Evolutionary conservation across 1,139 yeast species (phyloP).

Genomic region (Magnusiomyces suaveolens): DNA sequence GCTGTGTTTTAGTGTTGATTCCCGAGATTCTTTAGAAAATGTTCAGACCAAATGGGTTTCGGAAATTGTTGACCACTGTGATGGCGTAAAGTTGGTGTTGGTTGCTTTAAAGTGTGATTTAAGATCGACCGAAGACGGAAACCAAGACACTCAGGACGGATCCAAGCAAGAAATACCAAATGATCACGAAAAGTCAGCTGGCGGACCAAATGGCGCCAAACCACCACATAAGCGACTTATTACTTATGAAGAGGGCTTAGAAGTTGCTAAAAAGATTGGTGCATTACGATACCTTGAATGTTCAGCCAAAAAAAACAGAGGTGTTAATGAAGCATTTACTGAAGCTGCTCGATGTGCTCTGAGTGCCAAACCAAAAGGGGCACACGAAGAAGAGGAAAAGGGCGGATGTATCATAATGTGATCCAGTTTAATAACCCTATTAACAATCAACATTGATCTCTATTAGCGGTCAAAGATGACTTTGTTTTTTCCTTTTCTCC

Average conservation of each 20-base stretch:
- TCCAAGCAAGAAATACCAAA: neutral
- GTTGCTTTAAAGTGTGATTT: slow-evolving; percentile 94
- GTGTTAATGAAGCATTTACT: slow-evolving; percentile 93
- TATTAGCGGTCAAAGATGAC: neutral
- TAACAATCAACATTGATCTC: neutral
- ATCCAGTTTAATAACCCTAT: neutral
- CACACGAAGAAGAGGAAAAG: slow-evolving; percentile 38
- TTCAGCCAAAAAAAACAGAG: slow-evolving; percentile 87
- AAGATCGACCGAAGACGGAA: slow-evolving; percentile 44
- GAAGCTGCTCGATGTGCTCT: slow-evolving; percentile 96
- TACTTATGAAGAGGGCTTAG: slow-evolving; percentile 71
- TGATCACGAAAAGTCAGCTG: slow-evolving; percentile 25
- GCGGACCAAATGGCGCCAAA: neutral
- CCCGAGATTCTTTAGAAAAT: slow-evolving; percentile 87
- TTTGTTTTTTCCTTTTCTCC: neutral
- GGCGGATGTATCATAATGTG: slow-evolving; percentile 20
- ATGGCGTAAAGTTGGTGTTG: slow-evolving; percentile 84
- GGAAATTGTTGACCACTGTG: slow-evolving; percentile 93
- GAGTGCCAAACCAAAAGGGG: slow-evolving; percentile 79
- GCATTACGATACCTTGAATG: slow-evolving; percentile 85
- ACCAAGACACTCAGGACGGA: neutral
- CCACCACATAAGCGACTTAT: slow-evolving; percentile 42
- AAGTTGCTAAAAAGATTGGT: slow-evolving; percentile 61
- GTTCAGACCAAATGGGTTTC: slow-evolving; percentile 95
- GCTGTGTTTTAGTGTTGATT: slow-evolving; percentile 92